phyloP scores from a whole-genome alignment of 148 eudicot genomes.

The Limonium bicolor region DNA sequence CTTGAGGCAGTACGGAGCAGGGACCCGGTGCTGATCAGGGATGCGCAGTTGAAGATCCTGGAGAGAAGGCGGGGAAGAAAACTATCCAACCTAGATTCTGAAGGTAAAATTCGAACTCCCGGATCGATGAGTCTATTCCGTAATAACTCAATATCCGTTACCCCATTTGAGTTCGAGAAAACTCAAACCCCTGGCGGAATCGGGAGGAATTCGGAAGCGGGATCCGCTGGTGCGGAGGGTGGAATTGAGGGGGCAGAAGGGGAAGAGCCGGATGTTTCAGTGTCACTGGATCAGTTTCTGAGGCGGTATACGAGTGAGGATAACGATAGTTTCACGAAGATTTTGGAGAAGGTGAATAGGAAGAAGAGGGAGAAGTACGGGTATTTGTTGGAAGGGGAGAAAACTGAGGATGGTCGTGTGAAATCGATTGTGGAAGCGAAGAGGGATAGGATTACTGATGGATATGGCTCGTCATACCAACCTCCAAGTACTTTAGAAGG shows the following conservation, averaged over 20 bases:
- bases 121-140: conserved; percentile 52
- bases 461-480: conserved; percentile 83
- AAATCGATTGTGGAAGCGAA: conserved; percentile 47
- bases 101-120: conserved; percentile 45
- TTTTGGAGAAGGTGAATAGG: conserved; percentile 69
- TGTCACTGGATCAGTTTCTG: conserved; percentile 58
- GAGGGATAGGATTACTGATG: conserved; percentile 66
- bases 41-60: conserved; percentile 80
- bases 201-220: conserved; percentile 7
- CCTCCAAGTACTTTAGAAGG: conserved; percentile 61
- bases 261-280: conserved; percentile 21
- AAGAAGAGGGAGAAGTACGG: conserved; percentile 67
- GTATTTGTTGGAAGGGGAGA: conserved; percentile 59
- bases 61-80: conserved; percentile 57
- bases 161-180: conserved; percentile 40
- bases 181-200: conserved; percentile 26
- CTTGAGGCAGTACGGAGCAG: conserved; percentile 53
- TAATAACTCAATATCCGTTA: conserved; percentile 21
- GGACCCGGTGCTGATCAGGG: conserved; percentile 70
- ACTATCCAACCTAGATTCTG: not conserved
- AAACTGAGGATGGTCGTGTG: conserved; percentile 21
- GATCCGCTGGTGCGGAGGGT: not conserved
- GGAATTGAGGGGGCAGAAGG: conserved; percentile 2
- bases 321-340: conserved; percentile 60
- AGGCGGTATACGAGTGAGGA: conserved; percentile 88